Evolutionary conservation across 495 filamentous ascomycete genomes (phyloP), one percentile per base, ranked within the genome.

Genomic region (Hypoxylon crocopeplum): DNA sequence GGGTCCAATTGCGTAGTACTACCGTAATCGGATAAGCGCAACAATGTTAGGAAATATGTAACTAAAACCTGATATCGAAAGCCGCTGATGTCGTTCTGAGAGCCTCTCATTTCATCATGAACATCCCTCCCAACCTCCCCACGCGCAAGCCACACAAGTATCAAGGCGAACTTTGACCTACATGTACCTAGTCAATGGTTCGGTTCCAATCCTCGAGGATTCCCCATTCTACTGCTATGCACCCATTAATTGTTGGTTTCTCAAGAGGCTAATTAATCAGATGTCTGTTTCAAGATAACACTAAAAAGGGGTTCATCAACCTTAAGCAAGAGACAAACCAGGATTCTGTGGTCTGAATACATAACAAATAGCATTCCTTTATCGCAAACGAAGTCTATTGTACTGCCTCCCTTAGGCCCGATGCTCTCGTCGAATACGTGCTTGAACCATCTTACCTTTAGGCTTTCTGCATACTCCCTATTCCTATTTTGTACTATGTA

Each of bases 101-200:
- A 64, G 55, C 24, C 61, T 64, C 39, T 59, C 61, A 64, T 64
- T 55, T 64, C 56, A 56, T 64, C 45, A 51, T 51, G 29, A 21
- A 46, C 25, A 51, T 52, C 45, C 38, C 45, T 20, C 22, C 5
- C 4, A 13, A 21, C 44, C 29, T 55, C 48, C 54, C 48, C 48
- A 57, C 52, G 52, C n/a, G 40, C 32, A 20, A 50, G 47, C 52
- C 47, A 51, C 34, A 56, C 24, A 27, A 8, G 24, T 27, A 4
- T 4, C 24, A 27, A n/a, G n/a, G 24, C 24, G 4, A 27, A 27
- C 4, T 27, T 27, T 27, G 24, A 4, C 24, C 24, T 27, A n/a
- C n/a, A n/a, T n/a, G n/a, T n/a, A n/a, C n/a, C n/a, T n/a, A n/a
- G n/a, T n/a, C n/a, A n/a, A n/a, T 27, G 8, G 8, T 27, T 8